Evolutionary conservation across 108 stramenopile genomes (phyloP), one percentile per base, ranked within the genome.

Genomic region (Bacterosira constricta): DNA sequence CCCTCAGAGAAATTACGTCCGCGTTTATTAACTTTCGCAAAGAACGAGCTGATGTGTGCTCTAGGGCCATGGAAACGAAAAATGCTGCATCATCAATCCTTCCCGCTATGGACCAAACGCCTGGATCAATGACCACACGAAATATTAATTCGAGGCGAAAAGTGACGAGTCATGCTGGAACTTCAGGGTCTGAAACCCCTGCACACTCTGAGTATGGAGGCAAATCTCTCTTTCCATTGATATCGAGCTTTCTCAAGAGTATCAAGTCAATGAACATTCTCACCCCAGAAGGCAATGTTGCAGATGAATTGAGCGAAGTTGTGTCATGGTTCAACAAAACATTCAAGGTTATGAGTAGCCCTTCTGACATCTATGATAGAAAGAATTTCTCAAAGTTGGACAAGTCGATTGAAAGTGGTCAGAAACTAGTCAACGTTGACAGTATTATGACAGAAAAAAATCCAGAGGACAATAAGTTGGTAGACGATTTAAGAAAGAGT

Each of bases 331-430:
- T 79, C 54, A 57, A 49, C 10, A 59, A 71, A 44, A 52, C 83
- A 75, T 54, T 71, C 66, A 54, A 82, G 55, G 45, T 92, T 83
- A 82, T 88, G 51, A 57, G 44, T 73, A 51, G 45, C 46, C 50
- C 86, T 75, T 26, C 45, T 73, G 56, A 86, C 79, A 61, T 86
- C 75, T 79, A 54, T 37, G 88, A 92, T 58, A 83, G 75, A 38
- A 70, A 84, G 27, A 86, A 71, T 55, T 83, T 86, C 58, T 81
- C 87, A 12, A 77, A 81, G 11, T 81, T 92, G 34, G 88, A 89
- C 72, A 79, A 86, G 55, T 83, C 86, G 30, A 59, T 89, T 34
- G 61, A 76, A 41, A 82, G 79, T 47, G 90, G 90, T 9, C 67
- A 81, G 32, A 74, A 58, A 6, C 81, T 89, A 11, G 49, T 81